These are phyloP conservation scores for Botrytis fabae DNA, from an alignment of 2,329 filamentous ascomycete species.

Conservation along the genomic window DNA sequence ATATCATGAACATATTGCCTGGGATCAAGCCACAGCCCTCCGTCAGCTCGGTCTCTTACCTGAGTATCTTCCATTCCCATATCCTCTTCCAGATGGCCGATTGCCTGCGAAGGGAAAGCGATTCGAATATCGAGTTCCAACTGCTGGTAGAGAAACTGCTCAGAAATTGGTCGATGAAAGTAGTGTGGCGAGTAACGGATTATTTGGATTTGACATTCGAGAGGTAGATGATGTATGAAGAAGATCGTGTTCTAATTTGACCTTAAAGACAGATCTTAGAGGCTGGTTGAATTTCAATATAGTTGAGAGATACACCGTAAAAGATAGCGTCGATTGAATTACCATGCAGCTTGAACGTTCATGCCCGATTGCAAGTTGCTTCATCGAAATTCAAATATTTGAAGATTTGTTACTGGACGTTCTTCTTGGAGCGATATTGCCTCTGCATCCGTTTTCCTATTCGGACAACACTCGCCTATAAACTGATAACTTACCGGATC, in stretches of 20 bases:
- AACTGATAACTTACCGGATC: background rate
- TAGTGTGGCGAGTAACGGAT: constrained; percentile 55
- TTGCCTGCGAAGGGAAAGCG: constrained; percentile 41
- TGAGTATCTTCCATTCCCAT: constrained; percentile 46
- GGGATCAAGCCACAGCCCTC: constrained; percentile 66
- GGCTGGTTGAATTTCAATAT: background rate
- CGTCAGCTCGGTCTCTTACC: constrained; percentile 59
- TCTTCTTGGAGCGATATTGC: background rate
- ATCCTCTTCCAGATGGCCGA: constrained; percentile 44
- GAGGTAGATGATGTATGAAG: constrained; percentile 27
- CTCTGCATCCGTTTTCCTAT: background rate
- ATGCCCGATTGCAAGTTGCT: too few species aligned
- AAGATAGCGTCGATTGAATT: background rate
- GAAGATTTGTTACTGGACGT: background rate
- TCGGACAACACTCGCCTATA: background rate
- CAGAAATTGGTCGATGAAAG: constrained; percentile 51
- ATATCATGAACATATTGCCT: constrained; percentile 70
- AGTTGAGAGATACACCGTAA: background rate
- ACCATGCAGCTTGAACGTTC: background rate
- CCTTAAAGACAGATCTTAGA: background rate
- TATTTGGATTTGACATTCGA: constrained; percentile 44
- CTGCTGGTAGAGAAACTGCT: constrained; percentile 55
- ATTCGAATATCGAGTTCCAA: constrained; percentile 61
- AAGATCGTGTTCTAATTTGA: background rate
- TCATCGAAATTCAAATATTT: background rate